Conservation (phyloP, 495 filamentous ascomycete species). For the Talaromyces thailandensis region DNA sequence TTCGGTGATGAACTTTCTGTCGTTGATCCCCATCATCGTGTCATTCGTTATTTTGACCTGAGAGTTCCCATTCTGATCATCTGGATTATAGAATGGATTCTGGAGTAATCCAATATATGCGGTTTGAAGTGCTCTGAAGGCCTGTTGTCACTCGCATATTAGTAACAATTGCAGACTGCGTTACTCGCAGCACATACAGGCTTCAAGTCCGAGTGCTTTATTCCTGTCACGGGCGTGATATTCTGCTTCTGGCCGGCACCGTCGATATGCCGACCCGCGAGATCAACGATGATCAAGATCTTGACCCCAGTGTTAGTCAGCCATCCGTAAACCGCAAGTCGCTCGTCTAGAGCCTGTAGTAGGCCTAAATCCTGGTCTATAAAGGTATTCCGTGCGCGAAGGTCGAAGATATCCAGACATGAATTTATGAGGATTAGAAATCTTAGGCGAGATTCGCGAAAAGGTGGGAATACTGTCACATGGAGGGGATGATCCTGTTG, state of each 20-base stretch:
- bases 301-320: slow-evolving; percentile 94
- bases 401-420: slow-evolving; percentile 88
- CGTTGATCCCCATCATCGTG: slow-evolving; percentile 59
- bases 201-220: slow-evolving; percentile 78
- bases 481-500: slow-evolving; percentile 90
- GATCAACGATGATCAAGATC: slow-evolving; percentile 80
- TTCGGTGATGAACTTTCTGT: slow-evolving; percentile 69
- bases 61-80: slow-evolving; percentile 57
- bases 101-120: slow-evolving; percentile 84
- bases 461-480: slow-evolving; percentile 76
- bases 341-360: slow-evolving; percentile 86
- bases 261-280: slow-evolving; percentile 49
- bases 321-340: slow-evolving; percentile 86
- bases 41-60: slow-evolving; percentile 20
- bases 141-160: slow-evolving; percentile 32
- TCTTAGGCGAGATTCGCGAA: slow-evolving; percentile 56
- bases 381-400: slow-evolving; percentile 56
- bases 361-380: slow-evolving; percentile 82
- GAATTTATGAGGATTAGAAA: slow-evolving; percentile 87
- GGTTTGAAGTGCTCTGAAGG: slow-evolving; percentile 81
- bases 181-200: slow-evolving; percentile 38
- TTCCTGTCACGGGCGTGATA: slow-evolving; percentile 36
- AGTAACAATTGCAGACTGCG: slow-evolving; percentile 2
- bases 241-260: slow-evolving; percentile 17
- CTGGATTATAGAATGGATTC: slow-evolving; percentile 92